Base-by-base conservation (phyloP, 2,329 filamentous ascomycete genomes). In the Scortechinia acanthostroma region DNA sequence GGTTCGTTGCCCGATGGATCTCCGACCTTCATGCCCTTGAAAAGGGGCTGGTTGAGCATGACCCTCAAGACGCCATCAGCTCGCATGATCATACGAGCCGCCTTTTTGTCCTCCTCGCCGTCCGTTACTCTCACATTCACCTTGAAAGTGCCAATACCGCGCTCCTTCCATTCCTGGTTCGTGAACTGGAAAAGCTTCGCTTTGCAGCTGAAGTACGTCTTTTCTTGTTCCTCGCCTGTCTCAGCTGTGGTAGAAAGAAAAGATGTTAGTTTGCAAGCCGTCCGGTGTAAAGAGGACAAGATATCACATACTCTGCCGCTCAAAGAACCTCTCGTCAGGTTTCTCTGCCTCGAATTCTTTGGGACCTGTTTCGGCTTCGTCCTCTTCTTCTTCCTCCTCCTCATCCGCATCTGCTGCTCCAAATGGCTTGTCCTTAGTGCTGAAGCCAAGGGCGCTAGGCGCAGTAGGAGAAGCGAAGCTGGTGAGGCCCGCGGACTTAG, bases 151-250 rank as follows among this genome's bases (percentile, higher is more conserved):
- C 78, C 78, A 17, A 72, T 58, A 15, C 78, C 78, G 40, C 78
- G 74, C 58, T 84, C 80, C 57, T 77, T 76, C 80, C 80, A 84
- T 46, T 72, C 71, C 51, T 73, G 76, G 43, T 71, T 63, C 33
- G 64, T 64, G 54, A 80, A 82, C 45, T 73, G 68, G 61, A 79
- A 84, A 3, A 84, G 64, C 57, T 82, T 83, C 16, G 76, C 77
- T 48, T 79, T 74, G 56, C 69, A 73, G 10, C 64, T 62, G 63
- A 80, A 82, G 25, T 71, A 58, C 1, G 71, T 77, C 23, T 62
- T 59, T 54, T 84, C 80, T 33, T 71, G 70, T 57, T 83, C 80
- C 58, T 84, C 80, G 43, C 80, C 80, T 3, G 80, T 84, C 54
- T 80, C 74, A 43, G 77, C 71, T 76, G 56, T 50, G 22, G 2